Base-by-base conservation (phyloP, 306 rosid species). In the Citrullus amarus region DNA sequence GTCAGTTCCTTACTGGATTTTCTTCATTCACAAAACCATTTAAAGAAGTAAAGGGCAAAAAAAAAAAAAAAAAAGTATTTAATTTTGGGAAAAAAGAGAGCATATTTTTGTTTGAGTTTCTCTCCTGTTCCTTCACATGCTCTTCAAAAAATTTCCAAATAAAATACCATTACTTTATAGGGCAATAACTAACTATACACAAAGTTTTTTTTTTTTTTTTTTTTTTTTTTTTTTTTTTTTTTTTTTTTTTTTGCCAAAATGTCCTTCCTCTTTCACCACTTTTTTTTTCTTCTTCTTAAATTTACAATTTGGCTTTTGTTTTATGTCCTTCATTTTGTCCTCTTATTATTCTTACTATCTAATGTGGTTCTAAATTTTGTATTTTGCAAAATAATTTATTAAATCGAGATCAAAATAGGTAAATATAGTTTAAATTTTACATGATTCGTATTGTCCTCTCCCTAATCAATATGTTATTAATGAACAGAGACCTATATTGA, bases 71-170 rank as follows among this genome's bases (percentile, higher is more conserved):
- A 46, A 2, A 78, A 44, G 71, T 50, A 41, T 48, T 62, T 28
- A 73, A 60, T 81, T 63, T 81, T 59, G 78, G 85, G 74, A 72
- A 79, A 84, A 80, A 60, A 65, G 82, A 79, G 78, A 80, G 51
- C 83, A 56, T 63, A 34, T 63, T 34, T 63, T 34, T 18, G 44
- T 7, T 62, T 48, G n/a, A 61, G 68, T 77, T 61, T 76, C 79
- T 84, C 81, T 59, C 66, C 87, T 87, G 89, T 89, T 86, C 78
- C 84, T 82, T 86, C 90, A 87, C 91, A 80, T 87, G 91, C 84
- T 68, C 68, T 70, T 81, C 81, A 16, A 51, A 30, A 58, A 43
- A 65, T 77, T 65, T 46, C 50, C 41, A 28, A 13, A 54, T 50
- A 25, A 44, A 44, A 72, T 53, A 25, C 14, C 43, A 51, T 51